Percentiles rank a stretch among this genome's conserved stretches.
Conservation (phyloP, 805 yeast genomes). For the Zygotorulaspora sp. region DNA sequence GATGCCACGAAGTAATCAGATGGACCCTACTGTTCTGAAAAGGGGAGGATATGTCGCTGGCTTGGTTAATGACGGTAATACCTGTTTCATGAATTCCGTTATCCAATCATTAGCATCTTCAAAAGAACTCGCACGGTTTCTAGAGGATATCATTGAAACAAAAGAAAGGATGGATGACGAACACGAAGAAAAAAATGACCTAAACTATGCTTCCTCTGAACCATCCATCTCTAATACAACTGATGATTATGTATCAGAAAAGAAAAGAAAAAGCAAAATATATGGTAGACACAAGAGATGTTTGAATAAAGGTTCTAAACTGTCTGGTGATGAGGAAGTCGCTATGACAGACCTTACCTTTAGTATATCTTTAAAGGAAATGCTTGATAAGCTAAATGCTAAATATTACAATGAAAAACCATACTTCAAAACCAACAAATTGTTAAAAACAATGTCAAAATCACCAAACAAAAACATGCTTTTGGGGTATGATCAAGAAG, state of each 20-base stretch:
- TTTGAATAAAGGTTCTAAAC: constrained; percentile 6
- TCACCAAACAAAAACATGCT: constrained; percentile 75
- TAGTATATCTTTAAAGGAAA: constrained; percentile 47
- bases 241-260: constrained; percentile 13
- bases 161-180: constrained; percentile 8
- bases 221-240: background rate
- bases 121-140: constrained; percentile 50
- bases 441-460: constrained; percentile 66
- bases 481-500: constrained; percentile 87
- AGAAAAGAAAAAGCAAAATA: constrained; percentile 12
- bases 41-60: constrained; percentile 80
- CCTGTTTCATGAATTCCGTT: constrained; percentile 90
- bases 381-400: constrained; percentile 53
- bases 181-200: constrained; percentile 6
- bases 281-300: constrained; percentile 24
- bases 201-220: background rate
- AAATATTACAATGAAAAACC: constrained; percentile 49
- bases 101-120: constrained; percentile 77
- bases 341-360: constrained; percentile 38
- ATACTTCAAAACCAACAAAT: constrained; percentile 56
- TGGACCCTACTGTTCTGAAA: constrained; percentile 38
- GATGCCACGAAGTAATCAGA: constrained; percentile 19
- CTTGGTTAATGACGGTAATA: constrained; percentile 80
- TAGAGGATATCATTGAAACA: constrained; percentile 40
- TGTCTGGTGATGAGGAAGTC: constrained; percentile 14